Evolutionary conservation across 1,284 basidiomycete genomes (phyloP), one percentile per base, ranked within the genome.

Genomic region (Neolentinus lepideus): DNA sequence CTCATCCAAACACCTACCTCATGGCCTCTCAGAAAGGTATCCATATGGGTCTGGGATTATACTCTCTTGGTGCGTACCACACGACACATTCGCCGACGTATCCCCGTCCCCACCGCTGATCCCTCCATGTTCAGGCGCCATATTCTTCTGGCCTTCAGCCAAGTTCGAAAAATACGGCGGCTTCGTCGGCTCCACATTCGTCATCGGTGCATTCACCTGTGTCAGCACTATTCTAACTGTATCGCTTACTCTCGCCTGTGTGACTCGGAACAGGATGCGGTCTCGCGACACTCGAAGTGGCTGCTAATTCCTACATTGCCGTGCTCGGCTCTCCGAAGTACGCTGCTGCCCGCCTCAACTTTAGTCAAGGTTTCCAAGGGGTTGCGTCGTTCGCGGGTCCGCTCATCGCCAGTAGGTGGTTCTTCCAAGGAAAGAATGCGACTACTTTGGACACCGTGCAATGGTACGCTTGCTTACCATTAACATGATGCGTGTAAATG

Each of bases 301-400:
- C 85, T 0, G 90, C 90, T 56, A 92, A 91, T 72, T 88, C 85
- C 16, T 92, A 92, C 72, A 85, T 92, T 58, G 72, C 88, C 4
- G 80, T 85, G 21, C 71, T 88, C 53, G 86, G 85, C 36, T 74
- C 76, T 4, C 80, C 84, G 24, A 81, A 83, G 62, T 83, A 85
- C 65, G 89, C 90, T 52, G 85, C 88, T 9, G 84, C 87, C 65
- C 80, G 90, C 47, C 77, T 93, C 35, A 90, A 91, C 66, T 87
- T 92, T 66, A 88, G 85, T 54, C 90, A 92, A 70, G 85, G 86
- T 1, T 91, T 89, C 73, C 88, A 92, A 67, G 88, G 90, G 50
- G 75, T 92, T 36, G 89, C 88, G 0, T 83, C 83, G 0, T 90
- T 92, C 64, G 76, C 85, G 22, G 90, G 90, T 0, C 90, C 90